Evolutionary conservation across 2,329 filamentous ascomycete genomes (phyloP).

Genomic region (Exserohilum turcica): DNA sequence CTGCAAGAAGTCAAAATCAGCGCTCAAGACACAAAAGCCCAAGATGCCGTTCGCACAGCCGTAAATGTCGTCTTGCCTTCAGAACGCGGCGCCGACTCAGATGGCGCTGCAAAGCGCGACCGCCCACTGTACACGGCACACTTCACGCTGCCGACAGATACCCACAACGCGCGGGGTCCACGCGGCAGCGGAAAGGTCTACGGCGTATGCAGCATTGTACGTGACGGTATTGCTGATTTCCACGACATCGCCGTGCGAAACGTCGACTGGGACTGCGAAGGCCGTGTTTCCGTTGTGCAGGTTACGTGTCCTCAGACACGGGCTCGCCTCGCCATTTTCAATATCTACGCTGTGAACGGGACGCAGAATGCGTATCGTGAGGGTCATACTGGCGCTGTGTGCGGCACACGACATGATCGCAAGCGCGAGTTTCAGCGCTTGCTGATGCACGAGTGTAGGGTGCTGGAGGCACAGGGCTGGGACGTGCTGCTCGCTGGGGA

Average conservation of each 20-base stretch:
- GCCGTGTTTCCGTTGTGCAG: slow-evolving; percentile 57
- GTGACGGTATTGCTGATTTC: slow-evolving; percentile 48
- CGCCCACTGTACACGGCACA: slow-evolving; percentile 51
- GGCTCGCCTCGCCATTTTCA: slow-evolving; percentile 54
- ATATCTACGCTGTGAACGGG: slow-evolving; percentile 61
- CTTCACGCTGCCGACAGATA: slow-evolving; percentile 57
- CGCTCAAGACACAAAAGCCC: slow-evolving; percentile 46
- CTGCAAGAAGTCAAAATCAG: slow-evolving; percentile 59
- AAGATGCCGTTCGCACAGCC: slow-evolving; percentile 49
- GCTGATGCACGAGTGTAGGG: slow-evolving; percentile 53
- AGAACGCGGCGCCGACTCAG: too few relatives aligned
- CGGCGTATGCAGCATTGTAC: slow-evolving; percentile 58
- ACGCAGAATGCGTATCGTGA: slow-evolving; percentile 55
- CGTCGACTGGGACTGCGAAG: slow-evolving; percentile 59
- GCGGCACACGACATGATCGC: slow-evolving; percentile 57
- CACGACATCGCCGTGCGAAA: slow-evolving; percentile 31
- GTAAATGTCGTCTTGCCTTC: slow-evolving; percentile 40
- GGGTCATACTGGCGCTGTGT: slow-evolving; percentile 49
- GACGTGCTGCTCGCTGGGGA: slow-evolving; percentile 58
- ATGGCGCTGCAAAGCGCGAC: not conserved
- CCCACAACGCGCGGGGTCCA: slow-evolving; percentile 57
- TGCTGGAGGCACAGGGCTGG: slow-evolving; percentile 51
- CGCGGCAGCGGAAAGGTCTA: slow-evolving; percentile 55
- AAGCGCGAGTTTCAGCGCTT: slow-evolving; percentile 57
- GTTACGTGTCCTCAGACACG: slow-evolving; percentile 16